These are phyloP conservation scores for Neocatenulostroma microsporum DNA, from an alignment of 2,329 filamentous ascomycete genomes.

Conservation along the genomic window DNA sequence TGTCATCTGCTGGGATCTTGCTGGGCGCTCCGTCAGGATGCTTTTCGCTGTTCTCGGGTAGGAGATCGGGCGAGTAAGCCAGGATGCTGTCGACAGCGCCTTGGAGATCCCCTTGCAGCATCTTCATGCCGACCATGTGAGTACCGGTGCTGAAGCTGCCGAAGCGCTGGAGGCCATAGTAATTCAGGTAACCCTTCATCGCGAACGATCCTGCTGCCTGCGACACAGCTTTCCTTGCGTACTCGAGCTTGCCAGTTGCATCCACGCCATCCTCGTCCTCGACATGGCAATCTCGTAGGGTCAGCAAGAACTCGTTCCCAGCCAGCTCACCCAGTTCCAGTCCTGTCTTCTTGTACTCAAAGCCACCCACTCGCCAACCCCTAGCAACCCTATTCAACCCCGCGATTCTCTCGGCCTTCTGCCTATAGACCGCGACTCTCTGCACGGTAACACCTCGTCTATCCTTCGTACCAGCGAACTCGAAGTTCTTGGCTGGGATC, in stretches of 20 bases:
- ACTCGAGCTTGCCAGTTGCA: conserved; percentile 34
- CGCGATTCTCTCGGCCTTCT: conserved; percentile 56
- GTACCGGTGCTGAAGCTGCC: conserved; percentile 82
- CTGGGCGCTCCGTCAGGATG: conserved; percentile 15
- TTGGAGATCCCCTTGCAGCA: conserved; percentile 73
- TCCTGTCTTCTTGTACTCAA: conserved; percentile 62
- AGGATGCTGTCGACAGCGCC: conserved; percentile 73
- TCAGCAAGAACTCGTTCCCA: conserved; percentile 91
- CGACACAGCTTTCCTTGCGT: conserved; percentile 46
- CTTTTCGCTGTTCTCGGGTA: conserved; percentile 45
- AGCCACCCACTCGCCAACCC: conserved; percentile 59
- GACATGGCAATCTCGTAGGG: conserved; percentile 75
- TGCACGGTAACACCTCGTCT: conserved; percentile 79
- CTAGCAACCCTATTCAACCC: conserved; percentile 54
- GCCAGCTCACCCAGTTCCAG: conserved; percentile 74
- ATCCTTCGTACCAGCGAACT: conserved; percentile 88
- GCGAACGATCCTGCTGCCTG: conserved; percentile 59
- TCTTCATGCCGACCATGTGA: conserved; percentile 73
- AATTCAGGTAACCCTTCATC: conserved; percentile 84
- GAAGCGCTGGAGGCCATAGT: conserved; percentile 93
- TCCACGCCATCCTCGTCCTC: conserved; percentile 33
- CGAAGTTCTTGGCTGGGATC: conserved; percentile 59
- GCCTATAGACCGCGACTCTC: conserved; percentile 60
- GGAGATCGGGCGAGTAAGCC: conserved; percentile 58
- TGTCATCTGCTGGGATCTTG: conserved; percentile 64